Conservation (phyloP, 202 grass and related monocot genomes). For the Zizania palustris region DNA sequence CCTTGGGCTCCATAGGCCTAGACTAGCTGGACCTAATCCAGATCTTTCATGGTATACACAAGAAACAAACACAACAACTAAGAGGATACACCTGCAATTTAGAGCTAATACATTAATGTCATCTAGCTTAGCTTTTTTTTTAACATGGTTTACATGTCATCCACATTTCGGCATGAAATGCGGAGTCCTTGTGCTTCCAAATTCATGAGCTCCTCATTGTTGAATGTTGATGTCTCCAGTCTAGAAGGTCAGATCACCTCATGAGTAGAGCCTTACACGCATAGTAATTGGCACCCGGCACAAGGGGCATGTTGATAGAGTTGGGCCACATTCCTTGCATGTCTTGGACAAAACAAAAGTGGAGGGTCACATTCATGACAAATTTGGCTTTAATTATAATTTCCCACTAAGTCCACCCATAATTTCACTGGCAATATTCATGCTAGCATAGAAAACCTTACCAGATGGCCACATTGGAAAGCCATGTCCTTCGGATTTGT, state of each 20-base stretch:
- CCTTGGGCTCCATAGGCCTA: too few species aligned
- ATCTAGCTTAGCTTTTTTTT: not conserved
- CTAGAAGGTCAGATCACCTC: not conserved
- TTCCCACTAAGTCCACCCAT: not conserved
- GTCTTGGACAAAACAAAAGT: slow-evolving; percentile 55
- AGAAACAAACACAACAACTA: too few species aligned
- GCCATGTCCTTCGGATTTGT: slow-evolving; percentile 97
- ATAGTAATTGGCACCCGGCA: slow-evolving; percentile 64
- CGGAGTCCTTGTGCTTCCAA: not conserved
- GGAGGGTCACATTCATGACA: not conserved
- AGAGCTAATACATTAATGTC: too few species aligned
- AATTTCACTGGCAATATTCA: not conserved
- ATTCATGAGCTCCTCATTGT: not conserved
- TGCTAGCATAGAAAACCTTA: slow-evolving; percentile 43
- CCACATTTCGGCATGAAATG: not conserved
- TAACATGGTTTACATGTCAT: slow-evolving; percentile 7
- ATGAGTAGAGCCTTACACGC: slow-evolving; percentile 69
- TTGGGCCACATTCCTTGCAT: slow-evolving; percentile 88
- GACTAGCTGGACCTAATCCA: too few species aligned
- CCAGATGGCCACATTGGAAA: slow-evolving; percentile 92
- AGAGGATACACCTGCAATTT: too few species aligned
- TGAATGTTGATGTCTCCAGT: not conserved
- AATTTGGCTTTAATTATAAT: not conserved
- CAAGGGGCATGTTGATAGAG: slow-evolving; percentile 70
- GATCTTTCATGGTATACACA: too few species aligned